Evolutionary conservation across 257 asterid species (phyloP), one percentile per base, ranked within the genome.

Genomic region (Oldenlandia corymbosa): DNA sequence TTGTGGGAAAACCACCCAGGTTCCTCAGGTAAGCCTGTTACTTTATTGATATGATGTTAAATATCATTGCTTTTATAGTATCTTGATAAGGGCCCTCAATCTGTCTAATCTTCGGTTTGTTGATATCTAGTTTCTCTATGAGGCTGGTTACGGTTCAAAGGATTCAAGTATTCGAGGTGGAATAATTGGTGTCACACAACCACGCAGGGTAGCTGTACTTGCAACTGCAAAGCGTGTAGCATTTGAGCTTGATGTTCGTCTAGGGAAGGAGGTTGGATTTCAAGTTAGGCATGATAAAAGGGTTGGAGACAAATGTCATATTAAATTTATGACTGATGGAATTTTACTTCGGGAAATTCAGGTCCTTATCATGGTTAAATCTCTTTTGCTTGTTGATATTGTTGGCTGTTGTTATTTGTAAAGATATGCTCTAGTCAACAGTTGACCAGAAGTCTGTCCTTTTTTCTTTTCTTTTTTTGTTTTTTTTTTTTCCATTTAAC

Each of bases 241-340:
- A 27, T 85, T 55, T 77, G 99, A 89, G 78, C 96, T 92, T 70
- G 95, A 95, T 58, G 71, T 89, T 73, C 84, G 73, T 71, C 69
- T 89, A 51, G 99, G 99, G 51, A 85, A 84, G 78, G 97, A 92
- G 78, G 90, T 92, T 34, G 99, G 99, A 2, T 92, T 89, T 76
- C 96, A 92, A 84, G 99, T 92, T 65, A 80, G 99, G 78, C 95
- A 92, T 77, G 99, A 92, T 79, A 79, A 80, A 85, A 87, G 77
- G 70, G 76, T 89, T 75, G 97, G 97, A 64, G 81, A 79, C 60
- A 85, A 72, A 68, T 84, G 97, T 75, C 80, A 94, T 58, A 92
- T 92, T 79, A 92, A 92, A 80, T 92, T 92, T 80, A 92, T 92
- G 97, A 87, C 99, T 17, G 97, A 92, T 73, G 99, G 99, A 79